Evolutionary conservation across 2,329 filamentous ascomycete species (phyloP).

Genomic region (Epichloe typhina): DNA sequence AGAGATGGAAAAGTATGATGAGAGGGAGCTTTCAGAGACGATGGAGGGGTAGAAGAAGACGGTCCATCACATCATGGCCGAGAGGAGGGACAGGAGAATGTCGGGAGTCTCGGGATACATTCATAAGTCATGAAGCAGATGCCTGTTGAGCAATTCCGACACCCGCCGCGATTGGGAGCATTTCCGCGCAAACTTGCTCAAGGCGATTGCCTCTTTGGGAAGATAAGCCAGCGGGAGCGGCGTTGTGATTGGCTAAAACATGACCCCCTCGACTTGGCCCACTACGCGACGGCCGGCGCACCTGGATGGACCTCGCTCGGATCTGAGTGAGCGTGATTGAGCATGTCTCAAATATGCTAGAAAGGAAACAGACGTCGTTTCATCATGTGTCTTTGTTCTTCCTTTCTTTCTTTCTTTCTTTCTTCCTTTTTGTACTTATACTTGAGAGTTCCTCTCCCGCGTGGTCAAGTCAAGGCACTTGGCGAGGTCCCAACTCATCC

Average conservation of each 20-base stretch:
- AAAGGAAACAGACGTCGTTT: not conserved
- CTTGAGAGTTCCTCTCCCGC: not conserved
- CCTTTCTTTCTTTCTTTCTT: no score
- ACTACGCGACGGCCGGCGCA: not conserved
- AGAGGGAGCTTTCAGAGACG: not conserved
- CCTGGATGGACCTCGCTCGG: not conserved
- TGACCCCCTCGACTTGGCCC: not conserved
- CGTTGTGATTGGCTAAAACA: slow-evolving; percentile 16
- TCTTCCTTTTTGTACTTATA: not conserved
- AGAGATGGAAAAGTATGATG: not conserved
- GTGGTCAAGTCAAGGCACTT: not conserved
- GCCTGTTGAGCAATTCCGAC: no score
- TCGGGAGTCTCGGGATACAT: no score
- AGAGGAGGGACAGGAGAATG: no score
- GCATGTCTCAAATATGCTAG: not conserved
- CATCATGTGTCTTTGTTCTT: not conserved
- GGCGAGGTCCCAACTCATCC: not conserved
- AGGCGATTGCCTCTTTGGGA: slow-evolving; percentile 14
- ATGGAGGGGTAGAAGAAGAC: not conserved
- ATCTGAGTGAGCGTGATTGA: slow-evolving; percentile 1
- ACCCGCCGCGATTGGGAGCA: slow-evolving; percentile 11
- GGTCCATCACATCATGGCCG: no score
- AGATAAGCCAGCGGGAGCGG: slow-evolving; percentile 8
- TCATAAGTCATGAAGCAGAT: no score
- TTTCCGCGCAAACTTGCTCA: slow-evolving; percentile 25